phyloP scores from a whole-genome alignment of 805 yeast species.

The Cyberlindnera japonica region DNA sequence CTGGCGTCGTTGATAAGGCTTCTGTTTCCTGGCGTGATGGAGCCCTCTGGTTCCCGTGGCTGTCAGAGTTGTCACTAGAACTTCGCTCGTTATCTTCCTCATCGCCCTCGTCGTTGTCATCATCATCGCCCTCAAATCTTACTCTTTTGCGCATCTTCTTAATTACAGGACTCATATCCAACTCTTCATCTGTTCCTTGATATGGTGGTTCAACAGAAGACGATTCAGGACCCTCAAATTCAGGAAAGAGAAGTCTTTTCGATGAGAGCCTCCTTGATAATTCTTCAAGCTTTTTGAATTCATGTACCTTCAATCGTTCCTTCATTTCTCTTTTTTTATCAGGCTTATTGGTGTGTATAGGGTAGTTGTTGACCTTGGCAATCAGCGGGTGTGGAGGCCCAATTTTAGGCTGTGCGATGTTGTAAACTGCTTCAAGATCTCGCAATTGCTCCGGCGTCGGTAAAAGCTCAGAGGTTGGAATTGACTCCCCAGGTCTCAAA shows the following conservation, averaged over 20 bases:
- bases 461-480: not conserved
- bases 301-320: too few species aligned
- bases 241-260: too few species aligned
- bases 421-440: not conserved
- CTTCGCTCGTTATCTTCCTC: not conserved
- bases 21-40: not conserved
- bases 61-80: not conserved
- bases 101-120: not conserved
- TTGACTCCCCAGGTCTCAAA: not conserved
- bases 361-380: too few species aligned
- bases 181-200: conserved; percentile 1
- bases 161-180: not conserved
- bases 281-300: too few species aligned
- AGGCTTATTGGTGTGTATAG: too few species aligned
- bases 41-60: not conserved
- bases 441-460: conserved; percentile 6
- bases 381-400: too few species aligned
- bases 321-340: too few species aligned
- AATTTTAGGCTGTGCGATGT: not conserved
- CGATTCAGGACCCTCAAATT: not conserved
- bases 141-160: conserved; percentile 6
- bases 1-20: not conserved
- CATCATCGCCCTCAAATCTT: conserved; percentile 6
- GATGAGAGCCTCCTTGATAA: too few species aligned
- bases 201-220: not conserved